Percentiles rank a stretch among this genome's conserved stretches.
phyloP scores from a whole-genome alignment of 2,329 filamentous ascomycete genomes.

The Rutstroemia sp. region DNA sequence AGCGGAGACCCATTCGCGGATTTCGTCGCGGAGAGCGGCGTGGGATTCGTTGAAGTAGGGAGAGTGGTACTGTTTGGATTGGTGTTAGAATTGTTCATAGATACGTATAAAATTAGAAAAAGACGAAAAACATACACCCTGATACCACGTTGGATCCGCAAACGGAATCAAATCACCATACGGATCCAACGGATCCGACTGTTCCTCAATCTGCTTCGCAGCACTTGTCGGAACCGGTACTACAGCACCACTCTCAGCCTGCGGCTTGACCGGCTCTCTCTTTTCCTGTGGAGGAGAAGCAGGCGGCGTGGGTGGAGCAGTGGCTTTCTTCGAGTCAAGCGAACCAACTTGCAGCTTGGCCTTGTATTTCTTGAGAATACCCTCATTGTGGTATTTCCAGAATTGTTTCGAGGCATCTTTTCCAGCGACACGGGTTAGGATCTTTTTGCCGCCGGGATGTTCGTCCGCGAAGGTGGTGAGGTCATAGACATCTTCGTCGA shows the following conservation, averaged over 20 bases:
- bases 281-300: conserved; percentile 38
- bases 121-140: conserved; percentile 60
- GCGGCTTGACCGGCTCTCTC: conserved; percentile 46
- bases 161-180: conserved; percentile 87
- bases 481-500: conserved; percentile 95
- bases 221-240: conserved; percentile 37
- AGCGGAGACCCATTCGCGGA: conserved; percentile 84
- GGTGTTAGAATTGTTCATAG: neutral
- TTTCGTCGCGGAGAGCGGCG: conserved; percentile 80
- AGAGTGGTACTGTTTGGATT: conserved; percentile 71
- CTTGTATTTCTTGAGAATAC: conserved; percentile 54
- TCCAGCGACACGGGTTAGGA: conserved; percentile 28
- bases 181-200: conserved; percentile 70
- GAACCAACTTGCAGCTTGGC: conserved; percentile 84
- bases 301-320: conserved; percentile 43
- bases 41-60: conserved; percentile 96
- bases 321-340: conserved; percentile 73
- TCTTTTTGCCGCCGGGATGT: conserved; percentile 48
- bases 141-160: conserved; percentile 90
- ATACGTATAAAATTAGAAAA: neutral
- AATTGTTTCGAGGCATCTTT: conserved; percentile 30
- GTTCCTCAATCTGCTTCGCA: conserved; percentile 26
- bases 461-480: conserved; percentile 82
- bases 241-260: conserved; percentile 49
- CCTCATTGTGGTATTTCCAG: conserved; percentile 32